These are phyloP conservation scores for Colletotrichum caudatum DNA, from an alignment of 2,329 filamentous ascomycete genomes.

Conservation along the genomic window DNA sequence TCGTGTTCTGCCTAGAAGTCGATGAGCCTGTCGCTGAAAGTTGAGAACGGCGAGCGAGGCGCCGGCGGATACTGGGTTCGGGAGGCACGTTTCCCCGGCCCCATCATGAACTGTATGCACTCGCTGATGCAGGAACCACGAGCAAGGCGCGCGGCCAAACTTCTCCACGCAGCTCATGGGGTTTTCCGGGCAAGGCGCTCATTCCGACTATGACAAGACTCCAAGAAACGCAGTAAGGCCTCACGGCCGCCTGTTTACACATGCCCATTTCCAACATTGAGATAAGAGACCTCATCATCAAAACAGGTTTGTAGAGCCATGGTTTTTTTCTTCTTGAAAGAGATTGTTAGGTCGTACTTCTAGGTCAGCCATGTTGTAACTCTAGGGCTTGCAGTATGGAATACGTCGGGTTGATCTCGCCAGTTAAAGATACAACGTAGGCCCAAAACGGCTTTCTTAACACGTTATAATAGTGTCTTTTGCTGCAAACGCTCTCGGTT, in stretches of 20 bases:
- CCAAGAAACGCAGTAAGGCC: not conserved
- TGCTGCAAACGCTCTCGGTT: not conserved
- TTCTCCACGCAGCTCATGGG: not conserved
- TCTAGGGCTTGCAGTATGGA: not conserved
- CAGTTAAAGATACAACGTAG: not conserved
- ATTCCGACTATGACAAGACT: not conserved
- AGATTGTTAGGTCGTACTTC: not conserved
- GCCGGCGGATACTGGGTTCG: not conserved
- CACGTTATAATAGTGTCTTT: not conserved
- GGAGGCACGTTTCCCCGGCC: not conserved
- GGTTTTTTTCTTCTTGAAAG: not conserved
- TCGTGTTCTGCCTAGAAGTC: not conserved
- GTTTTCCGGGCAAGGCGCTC: not conserved
- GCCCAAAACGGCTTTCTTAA: not conserved
- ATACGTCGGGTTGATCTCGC: too few species aligned
- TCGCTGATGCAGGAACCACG: not conserved
- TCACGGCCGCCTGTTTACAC: not conserved
- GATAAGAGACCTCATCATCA: not conserved
- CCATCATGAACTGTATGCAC: not conserved
- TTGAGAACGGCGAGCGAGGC: not conserved
- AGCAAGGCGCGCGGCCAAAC: not conserved
- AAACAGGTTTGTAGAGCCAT: not conserved
- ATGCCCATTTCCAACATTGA: not conserved
- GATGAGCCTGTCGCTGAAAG: not conserved
- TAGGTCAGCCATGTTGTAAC: not conserved